Evolutionary conservation across 257 asterid species (phyloP), one percentile per base, ranked within the genome.

Genomic region (Penstemon davidsonii): DNA sequence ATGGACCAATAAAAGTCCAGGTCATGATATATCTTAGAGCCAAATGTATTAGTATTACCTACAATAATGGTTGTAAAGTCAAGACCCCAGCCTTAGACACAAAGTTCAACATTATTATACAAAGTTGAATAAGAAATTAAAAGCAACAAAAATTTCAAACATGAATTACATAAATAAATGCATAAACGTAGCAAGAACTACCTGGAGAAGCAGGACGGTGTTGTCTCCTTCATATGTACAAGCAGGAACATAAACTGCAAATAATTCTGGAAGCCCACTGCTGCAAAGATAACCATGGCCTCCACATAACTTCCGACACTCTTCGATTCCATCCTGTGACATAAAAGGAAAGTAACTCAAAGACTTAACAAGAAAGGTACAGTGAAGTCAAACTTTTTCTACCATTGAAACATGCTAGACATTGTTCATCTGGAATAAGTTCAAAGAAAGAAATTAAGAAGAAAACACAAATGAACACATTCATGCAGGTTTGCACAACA

Each of bases 151-250:
- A 76, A 25, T 12, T 5, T 10, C 46, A 47, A 42, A 52, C 12
- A 41, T 40, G 18, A 38, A 54, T 51, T 55, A 55, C 59, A 68
- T 11, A 62, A 11, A 55, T 40, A 60, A 0, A 43, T 43, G 41
- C 54, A 49, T 46, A 75, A 10, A 50, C 10, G 42, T 54, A 4
- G 62, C 15, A 65, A 69, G 46, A 59, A 39, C 51, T 74, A 89
- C 98, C 93, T 94, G 99, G 70, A 94, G 85, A 71, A 87, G 88
- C 57, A 91, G 80, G 74, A 91, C 99, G 64, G 36, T 59, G 79
- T 94, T 94, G 79, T 91, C 99, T 68, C 98, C 99, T 87, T 94
- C 99, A 73, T 94, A 94, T 1, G 99, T 94, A 85, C 99, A 94
- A 64, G 96, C 92, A 72, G 99, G 99, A 67, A 94, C 96, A 82